A percentile compares a stretch with the other conserved stretches of the same genome.
phyloP scores from a whole-genome alignment of 2,329 filamentous ascomycete genomes.

The Penicillium nordicum region DNA sequence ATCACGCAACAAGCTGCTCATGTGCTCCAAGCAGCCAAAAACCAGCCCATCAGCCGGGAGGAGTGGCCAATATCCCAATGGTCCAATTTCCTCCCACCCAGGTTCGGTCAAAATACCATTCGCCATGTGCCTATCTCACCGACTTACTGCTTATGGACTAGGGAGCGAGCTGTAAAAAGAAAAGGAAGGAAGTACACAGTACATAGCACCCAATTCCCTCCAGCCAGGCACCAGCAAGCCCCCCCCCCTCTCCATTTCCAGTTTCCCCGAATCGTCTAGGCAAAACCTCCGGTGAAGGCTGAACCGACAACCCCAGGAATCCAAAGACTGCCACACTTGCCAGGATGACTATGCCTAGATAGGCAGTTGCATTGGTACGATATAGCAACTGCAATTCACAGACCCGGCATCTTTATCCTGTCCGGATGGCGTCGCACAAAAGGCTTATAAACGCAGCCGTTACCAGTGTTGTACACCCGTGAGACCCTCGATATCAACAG shows the following conservation, averaged over 20 bases:
- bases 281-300: neutral
- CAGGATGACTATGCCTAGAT: neutral
- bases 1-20: neutral
- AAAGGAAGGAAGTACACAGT: neutral
- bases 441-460: conserved; percentile 6
- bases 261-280: neutral
- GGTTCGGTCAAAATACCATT: neutral
- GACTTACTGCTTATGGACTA: neutral
- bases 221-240: neutral
- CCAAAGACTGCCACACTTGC: neutral
- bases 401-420: neutral
- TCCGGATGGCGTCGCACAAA: neutral
- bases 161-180: too few relatives aligned
- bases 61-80: neutral
- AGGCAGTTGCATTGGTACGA: neutral
- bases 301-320: neutral
- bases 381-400: neutral
- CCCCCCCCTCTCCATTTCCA: neutral
- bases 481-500: neutral
- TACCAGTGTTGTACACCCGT: neutral
- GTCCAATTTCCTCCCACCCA: neutral
- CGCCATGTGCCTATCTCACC: neutral
- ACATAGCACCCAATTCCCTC: neutral
- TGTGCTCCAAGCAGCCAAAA: neutral
- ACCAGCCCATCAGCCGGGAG: neutral